Conservation (phyloP, 2,329 filamentous ascomycete species). For the Calonectria pauciramosa region DNA sequence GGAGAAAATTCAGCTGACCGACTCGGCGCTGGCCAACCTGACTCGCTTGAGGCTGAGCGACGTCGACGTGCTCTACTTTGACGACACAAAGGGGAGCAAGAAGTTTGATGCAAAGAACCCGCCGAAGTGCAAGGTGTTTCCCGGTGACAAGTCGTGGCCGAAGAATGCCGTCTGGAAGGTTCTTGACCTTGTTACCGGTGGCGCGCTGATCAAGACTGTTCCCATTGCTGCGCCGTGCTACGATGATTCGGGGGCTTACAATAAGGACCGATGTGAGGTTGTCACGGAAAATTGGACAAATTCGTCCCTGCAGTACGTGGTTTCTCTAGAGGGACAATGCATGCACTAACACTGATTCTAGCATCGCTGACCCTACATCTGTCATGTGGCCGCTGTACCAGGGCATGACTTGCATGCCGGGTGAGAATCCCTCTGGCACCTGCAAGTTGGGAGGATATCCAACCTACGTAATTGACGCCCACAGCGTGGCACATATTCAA, state of each 20-base stretch:
- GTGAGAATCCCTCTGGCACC: conserved; percentile 27
- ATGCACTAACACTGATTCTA: conserved; percentile 24
- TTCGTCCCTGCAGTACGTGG: conserved; percentile 39
- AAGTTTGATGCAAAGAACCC: not conserved
- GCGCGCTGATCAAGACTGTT: conserved; percentile 49
- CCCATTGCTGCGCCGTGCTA: conserved; percentile 52
- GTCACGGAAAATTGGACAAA: conserved; percentile 47
- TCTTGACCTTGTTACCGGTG: conserved; percentile 52
- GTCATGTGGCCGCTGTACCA: conserved; percentile 57
- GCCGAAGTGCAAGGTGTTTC: conserved; percentile 50
- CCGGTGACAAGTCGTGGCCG: conserved; percentile 51
- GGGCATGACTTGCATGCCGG: conserved; percentile 53
- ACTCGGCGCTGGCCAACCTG: conserved; percentile 26
- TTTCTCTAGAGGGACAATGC: not conserved
- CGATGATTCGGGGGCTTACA: conserved; percentile 38
- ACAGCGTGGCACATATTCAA: conserved; percentile 60
- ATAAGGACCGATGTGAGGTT: conserved; percentile 44
- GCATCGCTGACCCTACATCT: conserved; percentile 55
- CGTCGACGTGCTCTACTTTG: conserved; percentile 29
- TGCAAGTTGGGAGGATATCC: conserved; percentile 60
- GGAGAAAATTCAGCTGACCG: conserved; percentile 37
- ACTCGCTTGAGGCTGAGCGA: conserved; percentile 28
- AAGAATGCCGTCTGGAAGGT: conserved; percentile 46
- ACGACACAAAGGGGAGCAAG: not conserved
- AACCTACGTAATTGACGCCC: conserved; percentile 57